Base-by-base conservation (phyloP, 2,329 filamentous ascomycete species). In the Clonostachys chloroleuca region DNA sequence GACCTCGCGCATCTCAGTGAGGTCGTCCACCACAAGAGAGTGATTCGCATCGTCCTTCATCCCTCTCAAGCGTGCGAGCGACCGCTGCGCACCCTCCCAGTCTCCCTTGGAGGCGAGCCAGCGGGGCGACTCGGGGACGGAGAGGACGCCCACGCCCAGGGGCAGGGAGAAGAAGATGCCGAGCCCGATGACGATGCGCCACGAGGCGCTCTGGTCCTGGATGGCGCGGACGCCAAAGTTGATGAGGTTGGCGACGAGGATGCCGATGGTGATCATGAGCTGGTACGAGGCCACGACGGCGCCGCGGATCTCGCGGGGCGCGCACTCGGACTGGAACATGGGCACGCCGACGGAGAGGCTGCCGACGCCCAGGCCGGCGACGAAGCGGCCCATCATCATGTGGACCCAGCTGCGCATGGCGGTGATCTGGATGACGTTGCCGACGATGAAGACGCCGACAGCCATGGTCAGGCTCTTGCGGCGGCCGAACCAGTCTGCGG, bases 221-320 rank as follows among this genome's bases (percentile, higher is more conserved):
- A 76, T 71, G 10, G 56, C 57, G 40, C 70, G 65, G 10, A 76
- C 69, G 40, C 74, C 77, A 46, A 68, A 79, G 61, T 81, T 81
- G 56, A 82, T 70, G 47, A 74, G 65, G 54, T 78, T 77, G 46
- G 76, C 70, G 17, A 76, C 60, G 46, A 81, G 78, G 52, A 89
- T 87, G 34, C 86, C 86, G 30, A 87, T 69, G 1, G 84, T 89
- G 61, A 89, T 86, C 67, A 87, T 83, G 14, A 89, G 77, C 65
- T 89, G 86, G 64, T 88, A 89, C n/a, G 78, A 81, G 5, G 77
- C 74, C n/a, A 86, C 78, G 40, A 86, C 76, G 34, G 79, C 76
- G 54, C 82, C 83, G 54, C 83, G 79, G 51, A 86, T 83, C 55
- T 81, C 73, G 14, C 74, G 72, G 5, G 83, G 83, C 2, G 79